Evolutionary conservation across 768 basidiomycete species (phyloP).

Genomic region (Pholiota microspora): DNA sequence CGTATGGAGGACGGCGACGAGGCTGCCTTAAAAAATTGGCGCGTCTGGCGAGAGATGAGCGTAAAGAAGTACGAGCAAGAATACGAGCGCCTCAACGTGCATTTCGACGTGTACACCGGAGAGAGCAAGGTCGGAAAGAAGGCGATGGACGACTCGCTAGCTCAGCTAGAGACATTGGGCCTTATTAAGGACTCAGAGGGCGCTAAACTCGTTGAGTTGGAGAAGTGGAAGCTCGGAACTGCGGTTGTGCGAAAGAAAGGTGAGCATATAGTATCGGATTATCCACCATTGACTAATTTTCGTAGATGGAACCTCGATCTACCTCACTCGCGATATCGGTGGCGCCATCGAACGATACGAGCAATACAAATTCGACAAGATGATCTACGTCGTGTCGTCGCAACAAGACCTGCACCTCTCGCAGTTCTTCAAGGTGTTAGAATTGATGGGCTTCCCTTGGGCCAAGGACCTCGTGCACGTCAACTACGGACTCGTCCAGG

Average conservation of each 20-base stretch:
- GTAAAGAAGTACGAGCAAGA: constrained; percentile 87
- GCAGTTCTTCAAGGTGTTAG: constrained; percentile 93
- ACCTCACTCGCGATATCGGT: constrained; percentile 93
- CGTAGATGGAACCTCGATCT: constrained; percentile 89
- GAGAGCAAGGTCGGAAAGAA: constrained; percentile 79
- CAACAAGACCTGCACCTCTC: constrained; percentile 85
- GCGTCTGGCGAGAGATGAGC: constrained; percentile 88
- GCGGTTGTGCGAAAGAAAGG: constrained; percentile 88
- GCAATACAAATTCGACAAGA: constrained; percentile 82
- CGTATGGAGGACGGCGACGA: constrained; percentile 95
- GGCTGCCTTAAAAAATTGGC: constrained; percentile 82
- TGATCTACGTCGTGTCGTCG: constrained; percentile 91
- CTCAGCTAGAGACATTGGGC: constrained; percentile 64
- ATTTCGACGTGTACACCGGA: constrained; percentile 90
- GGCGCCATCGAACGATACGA: constrained; percentile 91
- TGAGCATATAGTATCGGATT: constrained; percentile 17
- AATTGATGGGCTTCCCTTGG: constrained; percentile 89
- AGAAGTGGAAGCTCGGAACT: constrained; percentile 89
- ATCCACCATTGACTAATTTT: background rate
- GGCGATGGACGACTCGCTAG: constrained; percentile 71
- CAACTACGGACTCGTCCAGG: constrained; percentile 89
- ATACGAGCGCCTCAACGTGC: constrained; percentile 85
- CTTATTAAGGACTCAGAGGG: constrained; percentile 77
- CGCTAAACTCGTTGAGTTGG: constrained; percentile 83
- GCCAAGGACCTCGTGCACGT: constrained; percentile 81